Evolutionary conservation across 1,139 yeast species (phyloP), one percentile per base, ranked within the genome.

Genomic region (Suhomyces bolitotheri): DNA sequence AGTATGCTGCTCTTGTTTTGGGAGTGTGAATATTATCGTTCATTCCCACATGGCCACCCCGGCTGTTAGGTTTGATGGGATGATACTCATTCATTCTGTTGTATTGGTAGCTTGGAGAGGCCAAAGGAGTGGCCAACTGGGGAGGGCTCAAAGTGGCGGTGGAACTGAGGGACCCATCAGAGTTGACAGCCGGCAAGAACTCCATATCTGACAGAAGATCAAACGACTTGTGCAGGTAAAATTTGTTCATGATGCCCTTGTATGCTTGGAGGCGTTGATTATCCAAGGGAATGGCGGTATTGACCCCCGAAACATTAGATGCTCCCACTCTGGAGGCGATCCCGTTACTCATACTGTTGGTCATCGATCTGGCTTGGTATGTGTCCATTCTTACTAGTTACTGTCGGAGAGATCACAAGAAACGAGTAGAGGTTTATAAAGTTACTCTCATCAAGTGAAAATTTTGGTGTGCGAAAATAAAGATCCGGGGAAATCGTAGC

Each of bases 201-300:
- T 81, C 89, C 44, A 75, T 54, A 56, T 83, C 90, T 45, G 83
- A 85, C 54, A 80, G 88, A 29, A 71, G 54, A 47, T 81, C 88
- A 57, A 83, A 81, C 22, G 86, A 81, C 46, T 84, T 74, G 49
- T 80, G 78, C 28, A 81, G 72, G 47, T 80, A 80, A 49, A 79
- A 71, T 44, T 80, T 71, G 25, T 69, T 64, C 42, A 71, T 65
- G 31, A 68, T 59, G 39, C 51, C 43, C 39, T 49, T 55, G 39
- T 56, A 51, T 31, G 54, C 39, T 36, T 59, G 62, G 25, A 45
- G 20, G 27, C 51, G 46, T 22, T 47, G 48, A 12, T 40, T 36
- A 22, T 49, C 54, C 7, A 29, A 21, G 13, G 39, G 26, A 15
- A 25, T 26, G 20, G 34, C 14, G 4, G 27, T 21, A 22, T 28